Evolutionary conservation across 2,329 filamentous ascomycete genomes (phyloP), one percentile per base, ranked within the genome.

Genomic region (Calonectria crousiana): DNA sequence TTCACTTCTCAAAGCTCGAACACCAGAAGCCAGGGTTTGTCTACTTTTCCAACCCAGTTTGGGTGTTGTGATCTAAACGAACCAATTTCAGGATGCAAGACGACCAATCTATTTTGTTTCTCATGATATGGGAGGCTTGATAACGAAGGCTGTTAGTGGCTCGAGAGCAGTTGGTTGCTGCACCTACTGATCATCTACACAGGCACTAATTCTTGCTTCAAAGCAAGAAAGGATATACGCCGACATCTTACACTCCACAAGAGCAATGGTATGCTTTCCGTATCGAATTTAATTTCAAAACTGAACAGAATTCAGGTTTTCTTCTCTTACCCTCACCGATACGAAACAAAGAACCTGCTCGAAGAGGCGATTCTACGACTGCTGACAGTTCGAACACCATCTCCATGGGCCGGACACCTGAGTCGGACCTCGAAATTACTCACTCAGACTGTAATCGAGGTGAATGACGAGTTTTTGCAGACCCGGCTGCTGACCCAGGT

Each of bases 381-480:
- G 6, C 20, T 67, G n/a, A n/a, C 16, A 8, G 30, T 32, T 32
- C 30, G 30, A 32, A 32, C 30, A 32, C 30, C 30, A 32, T 32
- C 4, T 32, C 30, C 30, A 4, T 32, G 30, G 30, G 30, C 30
- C 30, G 30, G 30, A 32, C 4, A 32, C 8, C 8, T 32, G 8
- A 32, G 4, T 32, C n/a, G 16, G 16, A 23, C 14, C 1, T n/a
- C 51, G 8, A 62, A 64, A 23, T n/a, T 13, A 3, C 60, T 75
- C 9, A 18, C 73, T 16, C 2, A 71, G 5, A 58, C 52, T 0
- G 64, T 68, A 1, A 44, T 26, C 1, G 62, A 67, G 23, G 52
- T 74, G 8, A 75, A 75, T 4, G 71, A 74, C n/a, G 67, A 51
- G 1, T 75, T 75, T n/a, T 8, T 71, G 13, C 67, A 70, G 6